These are phyloP conservation scores for Boletus mariae DNA, from an alignment of 1,284 basidiomycete genomes.

Conservation along the genomic window DNA sequence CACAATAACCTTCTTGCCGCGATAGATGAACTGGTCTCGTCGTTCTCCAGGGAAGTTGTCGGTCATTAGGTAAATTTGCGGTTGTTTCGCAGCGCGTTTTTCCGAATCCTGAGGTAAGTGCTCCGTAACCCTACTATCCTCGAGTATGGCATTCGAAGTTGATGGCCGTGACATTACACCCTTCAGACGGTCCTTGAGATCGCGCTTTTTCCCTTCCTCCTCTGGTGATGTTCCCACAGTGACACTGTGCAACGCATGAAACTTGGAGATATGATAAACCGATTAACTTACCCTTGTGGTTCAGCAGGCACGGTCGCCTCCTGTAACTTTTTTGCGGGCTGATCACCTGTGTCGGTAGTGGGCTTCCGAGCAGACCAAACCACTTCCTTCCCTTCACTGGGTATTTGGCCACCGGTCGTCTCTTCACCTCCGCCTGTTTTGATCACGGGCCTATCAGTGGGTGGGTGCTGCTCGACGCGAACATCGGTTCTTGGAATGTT, in stretches of 20 bases:
- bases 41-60: slow-evolving; percentile 66
- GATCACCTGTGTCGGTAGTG: slow-evolving; percentile 8
- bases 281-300: slow-evolving; percentile 14
- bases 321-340: slow-evolving; percentile 4
- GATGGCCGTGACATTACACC: slow-evolving; percentile 21
- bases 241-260: slow-evolving; percentile 6
- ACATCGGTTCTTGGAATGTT: slow-evolving; percentile 45
- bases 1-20: slow-evolving; percentile 65
- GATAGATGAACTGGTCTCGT: slow-evolving; percentile 55
- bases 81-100: slow-evolving; percentile 36
- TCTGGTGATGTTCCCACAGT: slow-evolving; percentile 15
- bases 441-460: slow-evolving; percentile 36
- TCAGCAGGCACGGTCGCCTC: slow-evolving; percentile 17
- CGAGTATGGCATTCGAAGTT: not conserved
- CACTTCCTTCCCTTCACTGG: slow-evolving; percentile 22
- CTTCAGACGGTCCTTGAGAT: slow-evolving; percentile 47
- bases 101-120: slow-evolving; percentile 38
- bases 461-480: slow-evolving; percentile 46
- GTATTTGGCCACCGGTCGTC: slow-evolving; percentile 16
- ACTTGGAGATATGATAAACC: not conserved
- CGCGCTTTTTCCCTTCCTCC: slow-evolving; percentile 50
- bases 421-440: slow-evolving; percentile 32
- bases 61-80: slow-evolving; percentile 37
- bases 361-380: slow-evolving; percentile 22
- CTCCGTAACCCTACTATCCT: slow-evolving; percentile 27